phyloP scores from a whole-genome alignment of 2,329 filamentous ascomycete genomes.

The Colletotrichum kahawae region DNA sequence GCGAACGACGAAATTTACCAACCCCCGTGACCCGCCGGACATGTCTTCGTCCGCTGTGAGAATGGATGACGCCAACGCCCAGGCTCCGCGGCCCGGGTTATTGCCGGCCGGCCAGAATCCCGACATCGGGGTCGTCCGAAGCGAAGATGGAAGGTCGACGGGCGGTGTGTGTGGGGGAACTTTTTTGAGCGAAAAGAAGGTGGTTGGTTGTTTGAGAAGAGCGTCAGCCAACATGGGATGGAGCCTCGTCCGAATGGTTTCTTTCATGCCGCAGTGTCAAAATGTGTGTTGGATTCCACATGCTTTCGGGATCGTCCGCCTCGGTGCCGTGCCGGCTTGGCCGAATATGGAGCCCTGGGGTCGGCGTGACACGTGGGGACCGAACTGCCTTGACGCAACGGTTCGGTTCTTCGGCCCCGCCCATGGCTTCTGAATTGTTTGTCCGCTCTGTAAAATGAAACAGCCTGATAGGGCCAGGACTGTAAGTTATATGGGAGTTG shows the following conservation, averaged over 20 bases:
- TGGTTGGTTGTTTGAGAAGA: neutral
- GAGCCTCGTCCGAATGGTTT: neutral
- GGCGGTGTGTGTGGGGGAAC: neutral
- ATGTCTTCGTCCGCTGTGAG: conserved; percentile 12
- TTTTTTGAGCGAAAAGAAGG: neutral
- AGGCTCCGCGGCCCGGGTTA: conserved; percentile 6
- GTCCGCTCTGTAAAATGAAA: neutral
- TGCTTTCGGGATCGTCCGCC: neutral
- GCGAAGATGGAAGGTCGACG: neutral
- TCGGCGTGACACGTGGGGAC: neutral
- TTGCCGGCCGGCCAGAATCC: conserved; percentile 8
- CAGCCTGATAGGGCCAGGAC: neutral
- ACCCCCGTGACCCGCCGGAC: neutral
- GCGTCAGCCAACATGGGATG: neutral
- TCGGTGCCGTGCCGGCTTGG: conserved; percentile 11
- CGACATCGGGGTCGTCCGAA: conserved; percentile 11
- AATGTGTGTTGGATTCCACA: neutral
- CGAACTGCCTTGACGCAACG: neutral
- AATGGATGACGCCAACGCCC: conserved; percentile 16
- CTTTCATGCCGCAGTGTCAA: neutral
- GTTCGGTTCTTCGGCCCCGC: neutral
- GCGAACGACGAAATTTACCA: neutral
- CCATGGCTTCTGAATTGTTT: neutral
- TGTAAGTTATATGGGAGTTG: neutral
- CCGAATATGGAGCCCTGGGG: neutral